Base-by-base conservation (phyloP, 2,329 filamentous ascomycete species). In the Aspergillus carbonarius region DNA sequence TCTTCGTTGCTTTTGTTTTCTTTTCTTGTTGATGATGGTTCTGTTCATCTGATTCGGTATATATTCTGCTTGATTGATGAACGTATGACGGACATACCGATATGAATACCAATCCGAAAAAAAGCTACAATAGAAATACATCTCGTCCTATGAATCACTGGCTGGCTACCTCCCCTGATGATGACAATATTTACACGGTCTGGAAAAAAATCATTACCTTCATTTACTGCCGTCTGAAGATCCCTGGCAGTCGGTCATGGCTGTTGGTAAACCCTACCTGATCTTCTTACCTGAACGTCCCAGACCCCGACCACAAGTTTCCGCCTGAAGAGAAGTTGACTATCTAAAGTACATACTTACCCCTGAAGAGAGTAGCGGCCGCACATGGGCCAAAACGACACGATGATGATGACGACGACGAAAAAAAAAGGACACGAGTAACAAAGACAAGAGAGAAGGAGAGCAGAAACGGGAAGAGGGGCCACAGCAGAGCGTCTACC, bases 271-370 rank as follows among this genome's bases (percentile, higher is more conserved):
- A 66, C 71, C 75, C 76, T 77, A 78, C 75, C 76, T 75, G 73
- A 72, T 74, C 75, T 75, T 75, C 75, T 77, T 76, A 77, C 74
- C 76, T 76, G 64, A 68, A 58, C 60, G 57, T 63, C 60, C 58
- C 63, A 54, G 56, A 55, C 56, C 58, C 58, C 65, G 58, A 53
- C 53, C 58, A 59, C 60, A 37, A 42, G 20, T 60, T 61, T 61
- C 57, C 62, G 55, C 59, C 57, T 61, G 60, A 65, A 62, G 47
- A 60, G 57, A 60, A 55, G 60, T 66, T 61, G 50, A 63, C 68
- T 67, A 65, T 68, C 69, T 75, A 76, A 74, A 70, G 65, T 78
- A 78, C 76, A 79, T 77, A 79, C 77, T 76, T 74, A 76, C 70
- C 74, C 69, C 56, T 58, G 59, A 63, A 55, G 52, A 65, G 63